Evolutionary conservation across 2,329 filamentous ascomycete species (phyloP), one percentile per base, ranked within the genome.

Genomic region (Didymosphaeria variabile): DNA sequence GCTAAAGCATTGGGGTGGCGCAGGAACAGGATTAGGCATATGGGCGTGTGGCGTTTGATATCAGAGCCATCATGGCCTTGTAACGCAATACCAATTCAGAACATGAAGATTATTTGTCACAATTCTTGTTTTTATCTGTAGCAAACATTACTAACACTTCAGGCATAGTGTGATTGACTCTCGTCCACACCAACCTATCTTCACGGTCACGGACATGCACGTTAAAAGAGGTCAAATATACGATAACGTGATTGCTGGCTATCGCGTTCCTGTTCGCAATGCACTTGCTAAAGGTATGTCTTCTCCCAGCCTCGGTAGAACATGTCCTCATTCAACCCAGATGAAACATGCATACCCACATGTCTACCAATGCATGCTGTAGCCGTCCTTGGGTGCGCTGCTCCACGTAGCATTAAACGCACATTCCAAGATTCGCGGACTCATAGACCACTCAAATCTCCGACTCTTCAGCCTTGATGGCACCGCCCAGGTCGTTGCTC

Each of bases 1-100:
- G 55, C 21, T 32, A 38, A 57, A 63, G 70, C 69, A 71, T 73
- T 66, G 57, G 49, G 42, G 64, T 61, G 72, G 72, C 72, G 72
- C 66, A 69, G 60, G 54, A 26, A 45, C 53, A 61, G 58, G 55
- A 55, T 34, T 57, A 51, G 46, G 32, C 44, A 49, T 46, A 53
- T 42, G 57, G 67, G 67, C 60, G 66, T 55, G 57, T 46, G 69
- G 71, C 64, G 70, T 72, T 69, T 9, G 17, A 53, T 19, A 40
- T 51, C 26, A 32, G 29, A 60, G 52, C 52, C 61, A 21, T 21
- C 26, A 49, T 36, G 13, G n/a, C 5, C 23, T 21, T 13, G 1
- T 40, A n/a, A 26, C 34, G 23, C 17, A 23, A 29, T 9, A 52
- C 12, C 50, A 40, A 17, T 15, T 17, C 36, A 19, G 21, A 40